Evolutionary conservation across 1,284 basidiomycete species (phyloP).

Genomic region (Anthracocystis panici-leucophaei): DNA sequence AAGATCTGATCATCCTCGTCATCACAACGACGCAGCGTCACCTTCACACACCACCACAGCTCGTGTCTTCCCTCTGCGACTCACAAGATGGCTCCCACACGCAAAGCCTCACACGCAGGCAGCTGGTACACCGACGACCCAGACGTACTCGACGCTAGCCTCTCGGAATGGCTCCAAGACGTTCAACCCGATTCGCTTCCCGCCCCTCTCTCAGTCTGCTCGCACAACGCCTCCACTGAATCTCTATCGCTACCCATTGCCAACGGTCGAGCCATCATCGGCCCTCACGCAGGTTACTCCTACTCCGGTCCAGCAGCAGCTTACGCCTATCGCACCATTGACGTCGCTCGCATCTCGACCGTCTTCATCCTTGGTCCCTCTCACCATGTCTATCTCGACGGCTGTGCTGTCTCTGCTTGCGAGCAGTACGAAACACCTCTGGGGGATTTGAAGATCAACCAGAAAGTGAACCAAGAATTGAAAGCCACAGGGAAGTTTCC

Average conservation of each 20-base stretch:
- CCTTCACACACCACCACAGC: background rate
- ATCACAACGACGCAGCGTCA: background rate
- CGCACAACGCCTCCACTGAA: constrained; percentile 18
- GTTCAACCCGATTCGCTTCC: constrained; percentile 18
- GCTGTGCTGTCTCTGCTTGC: constrained; percentile 86
- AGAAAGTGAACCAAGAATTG: constrained; percentile 78
- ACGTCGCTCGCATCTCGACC: constrained; percentile 81
- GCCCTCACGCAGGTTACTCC: constrained; percentile 96
- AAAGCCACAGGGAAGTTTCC: constrained; percentile 79
- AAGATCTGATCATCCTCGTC: background rate
- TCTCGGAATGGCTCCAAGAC: constrained; percentile 40
- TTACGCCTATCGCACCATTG: constrained; percentile 93
- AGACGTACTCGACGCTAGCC: constrained; percentile 64
- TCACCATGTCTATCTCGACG: constrained; percentile 88
- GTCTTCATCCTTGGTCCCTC: constrained; percentile 96
- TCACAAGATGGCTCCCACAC: constrained; percentile 28
- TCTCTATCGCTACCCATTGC: constrained; percentile 77
- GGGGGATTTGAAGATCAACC: constrained; percentile 83
- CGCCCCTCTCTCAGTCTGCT: constrained; percentile 17
- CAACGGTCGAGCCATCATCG: constrained; percentile 90
- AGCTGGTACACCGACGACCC: constrained; percentile 87
- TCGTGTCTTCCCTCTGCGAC: background rate
- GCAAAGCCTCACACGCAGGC: constrained; percentile 84
- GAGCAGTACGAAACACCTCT: constrained; percentile 85
- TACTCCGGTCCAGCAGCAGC: constrained; percentile 95